Base-by-base conservation (phyloP, 352 stramenopile genomes). In the Phytophthora europaea region DNA sequence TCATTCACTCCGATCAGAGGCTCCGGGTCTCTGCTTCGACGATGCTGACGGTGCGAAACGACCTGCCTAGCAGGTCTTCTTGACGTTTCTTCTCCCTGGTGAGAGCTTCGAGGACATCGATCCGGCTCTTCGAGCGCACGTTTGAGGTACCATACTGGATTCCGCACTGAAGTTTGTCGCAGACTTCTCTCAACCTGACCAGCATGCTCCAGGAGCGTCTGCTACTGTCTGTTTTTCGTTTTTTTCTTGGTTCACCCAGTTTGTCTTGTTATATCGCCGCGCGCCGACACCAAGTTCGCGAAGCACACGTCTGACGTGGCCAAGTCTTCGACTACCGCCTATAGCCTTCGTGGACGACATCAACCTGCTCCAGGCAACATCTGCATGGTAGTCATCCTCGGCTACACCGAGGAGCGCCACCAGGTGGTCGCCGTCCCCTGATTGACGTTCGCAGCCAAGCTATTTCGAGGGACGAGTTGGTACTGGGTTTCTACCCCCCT, bases 231-330 rank as follows among this genome's bases (percentile, higher is more conserved):
- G 54, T 71, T 0, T 71, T 71, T 12, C 55, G 54, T 2, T 65
- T 70, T 34, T 13, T 65, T 5, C 45, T 26, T 1, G 54, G 2
- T 65, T 70, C 54, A 65, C 64, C 4, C 3, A 53, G 15, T 70
- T 34, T 33, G 65, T 65, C 3, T 34, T 33, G 65, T 65, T 5
- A 54, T 59, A 8, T n/a, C 61, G 1, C 61, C 54, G 9, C 28
- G 40, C 7, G n/a, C 15, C 20, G 53, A 63, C 4, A 62, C 54
- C 31, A 70, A 70, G 53, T 58, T 64, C 10, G 16, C 33, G 20
- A 55, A 34, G 36, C 38, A 48, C 52, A 70, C 53, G 6, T 70
- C 63, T 31, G 62, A 69, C 8, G 62, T 58, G 43, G 31, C 12
- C 63, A 70, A 52, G 63, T 64, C 8, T 40, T 70, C 7, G 15